Conservation (phyloP, 768 basidiomycete species). For the Pisolithus microcarpus region DNA sequence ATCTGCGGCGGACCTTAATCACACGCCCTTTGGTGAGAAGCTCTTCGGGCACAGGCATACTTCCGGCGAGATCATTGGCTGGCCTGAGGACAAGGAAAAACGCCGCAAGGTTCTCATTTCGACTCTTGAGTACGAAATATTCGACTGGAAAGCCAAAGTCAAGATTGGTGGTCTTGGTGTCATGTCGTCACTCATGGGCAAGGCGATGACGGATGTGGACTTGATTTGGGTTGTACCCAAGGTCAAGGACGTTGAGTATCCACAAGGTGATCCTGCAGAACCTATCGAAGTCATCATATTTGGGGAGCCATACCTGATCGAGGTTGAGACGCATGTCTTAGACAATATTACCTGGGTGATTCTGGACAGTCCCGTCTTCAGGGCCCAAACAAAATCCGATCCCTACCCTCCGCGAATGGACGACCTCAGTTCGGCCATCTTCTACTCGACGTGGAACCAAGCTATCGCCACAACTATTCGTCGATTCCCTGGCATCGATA, state of each 20-base stretch:
- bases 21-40: constrained; percentile 58
- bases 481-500: constrained; percentile 78
- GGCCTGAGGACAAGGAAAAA: constrained; percentile 91
- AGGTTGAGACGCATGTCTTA: constrained; percentile 86
- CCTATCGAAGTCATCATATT: constrained; percentile 97
- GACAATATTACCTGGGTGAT: constrained; percentile 96
- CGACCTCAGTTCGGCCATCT: constrained; percentile 91
- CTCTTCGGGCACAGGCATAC: constrained; percentile 51
- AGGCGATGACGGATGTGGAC: constrained; percentile 96
- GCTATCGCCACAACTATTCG: constrained; percentile 90
- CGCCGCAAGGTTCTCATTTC: constrained; percentile 87
- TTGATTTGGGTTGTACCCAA: constrained; percentile 92
- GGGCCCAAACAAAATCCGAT: constrained; percentile 92
- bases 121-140: constrained; percentile 92
- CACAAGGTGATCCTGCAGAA: constrained; percentile 83
- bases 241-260: constrained; percentile 92
- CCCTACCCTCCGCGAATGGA: constrained; percentile 98
- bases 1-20: constrained; percentile 58
- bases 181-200: constrained; percentile 97
- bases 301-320: constrained; percentile 90
- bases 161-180: constrained; percentile 97
- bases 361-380: constrained; percentile 92
- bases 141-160: constrained; percentile 97
- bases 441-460: constrained; percentile 98
- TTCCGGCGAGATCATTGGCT: constrained; percentile 77